These are phyloP conservation scores for Spongospora subterranea DNA, from an alignment of 208 protist species.

Conservation along the genomic window DNA sequence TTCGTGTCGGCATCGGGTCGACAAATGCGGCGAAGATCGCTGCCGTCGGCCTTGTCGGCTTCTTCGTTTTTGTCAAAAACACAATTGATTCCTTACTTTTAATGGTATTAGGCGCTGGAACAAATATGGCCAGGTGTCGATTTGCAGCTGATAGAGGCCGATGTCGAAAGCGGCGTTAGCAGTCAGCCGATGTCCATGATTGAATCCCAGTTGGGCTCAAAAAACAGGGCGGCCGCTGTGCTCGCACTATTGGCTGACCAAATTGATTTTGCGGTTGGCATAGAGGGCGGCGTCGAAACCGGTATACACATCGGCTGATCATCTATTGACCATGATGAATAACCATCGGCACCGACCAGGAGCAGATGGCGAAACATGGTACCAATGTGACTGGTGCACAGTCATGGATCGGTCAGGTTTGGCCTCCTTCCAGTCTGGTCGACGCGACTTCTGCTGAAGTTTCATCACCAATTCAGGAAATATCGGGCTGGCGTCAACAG, in stretches of 20 bases:
- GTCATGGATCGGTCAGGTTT: neutral
- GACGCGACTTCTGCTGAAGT: neutral
- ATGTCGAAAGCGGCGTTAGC: neutral
- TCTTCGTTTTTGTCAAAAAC: neutral
- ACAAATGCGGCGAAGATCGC: constrained; percentile 20
- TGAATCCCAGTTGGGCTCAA: neutral
- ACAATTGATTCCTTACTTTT: neutral
- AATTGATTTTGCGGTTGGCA: neutral
- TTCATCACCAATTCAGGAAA: neutral
- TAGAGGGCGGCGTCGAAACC: neutral
- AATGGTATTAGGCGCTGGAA: neutral
- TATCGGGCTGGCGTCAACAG: constrained; percentile 3
- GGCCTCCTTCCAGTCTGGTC: neutral
- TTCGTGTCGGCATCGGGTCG: constrained; percentile 11
- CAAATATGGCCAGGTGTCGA: neutral
- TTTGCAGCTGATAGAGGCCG: neutral
- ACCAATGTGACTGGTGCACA: constrained; percentile 26
- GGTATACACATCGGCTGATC: no score
- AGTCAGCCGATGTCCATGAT: neutral
- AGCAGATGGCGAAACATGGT: neutral
- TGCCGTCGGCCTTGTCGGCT: neutral
- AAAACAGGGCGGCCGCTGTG: neutral
- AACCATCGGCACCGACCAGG: no score
- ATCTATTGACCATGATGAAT: no score
- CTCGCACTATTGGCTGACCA: neutral